A percentile compares a stretch with the other conserved stretches of the same genome.
These are phyloP conservation scores for Botryotinia narcissicola DNA, from an alignment of 2,329 filamentous ascomycete genomes.

Conservation along the genomic window DNA sequence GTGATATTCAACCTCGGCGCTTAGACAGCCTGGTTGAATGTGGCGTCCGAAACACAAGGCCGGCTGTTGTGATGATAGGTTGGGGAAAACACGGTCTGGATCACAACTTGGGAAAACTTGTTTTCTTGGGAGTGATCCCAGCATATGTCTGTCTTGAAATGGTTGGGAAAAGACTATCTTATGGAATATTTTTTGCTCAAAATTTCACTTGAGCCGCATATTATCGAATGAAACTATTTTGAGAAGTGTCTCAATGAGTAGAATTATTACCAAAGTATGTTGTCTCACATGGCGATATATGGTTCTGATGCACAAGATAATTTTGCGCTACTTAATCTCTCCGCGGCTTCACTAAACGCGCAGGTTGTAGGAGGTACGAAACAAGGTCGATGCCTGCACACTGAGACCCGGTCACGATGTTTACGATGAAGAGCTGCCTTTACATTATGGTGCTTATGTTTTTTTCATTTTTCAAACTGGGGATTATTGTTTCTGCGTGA, in stretches of 20 bases:
- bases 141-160: not conserved
- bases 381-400: not conserved
- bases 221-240: not conserved
- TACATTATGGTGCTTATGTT: not conserved
- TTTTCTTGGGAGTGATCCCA: not conserved
- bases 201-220: not conserved
- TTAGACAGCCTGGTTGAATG: slow-evolving; percentile 5
- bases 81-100: not conserved
- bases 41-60: not conserved
- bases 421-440: not conserved
- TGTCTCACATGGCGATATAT: not conserved
- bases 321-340: not conserved
- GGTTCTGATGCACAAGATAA: not conserved
- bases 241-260: not conserved
- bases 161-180: not conserved
- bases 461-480: not conserved
- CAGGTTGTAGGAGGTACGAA: not conserved
- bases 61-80: slow-evolving; percentile 7
- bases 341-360: not conserved
- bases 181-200: not conserved
- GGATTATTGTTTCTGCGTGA: not conserved
- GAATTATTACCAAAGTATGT: not conserved
- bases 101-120: not conserved
- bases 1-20: not conserved
- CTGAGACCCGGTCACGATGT: not conserved